Conservation (phyloP, 2,329 filamentous ascomycete genomes). For the Fusarium pilosicola region DNA sequence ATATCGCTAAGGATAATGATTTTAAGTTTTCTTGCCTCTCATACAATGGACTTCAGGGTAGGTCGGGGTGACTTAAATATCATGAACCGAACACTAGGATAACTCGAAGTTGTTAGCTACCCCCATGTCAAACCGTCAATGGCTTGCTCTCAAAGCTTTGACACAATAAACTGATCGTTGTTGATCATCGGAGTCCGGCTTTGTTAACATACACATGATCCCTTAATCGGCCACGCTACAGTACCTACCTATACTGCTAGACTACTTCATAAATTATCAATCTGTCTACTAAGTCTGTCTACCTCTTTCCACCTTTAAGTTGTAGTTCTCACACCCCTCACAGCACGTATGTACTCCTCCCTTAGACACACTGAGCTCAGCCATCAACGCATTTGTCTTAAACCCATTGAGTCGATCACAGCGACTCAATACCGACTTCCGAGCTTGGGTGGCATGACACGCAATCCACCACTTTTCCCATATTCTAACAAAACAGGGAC, state of each 20-base stretch:
- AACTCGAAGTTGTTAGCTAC: neutral
- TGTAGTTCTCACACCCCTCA: constrained; percentile 4
- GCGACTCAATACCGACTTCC: constrained; percentile 9
- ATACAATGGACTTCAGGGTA: constrained; percentile 1
- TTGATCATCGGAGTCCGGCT: neutral
- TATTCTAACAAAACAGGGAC: neutral
- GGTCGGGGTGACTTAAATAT: neutral
- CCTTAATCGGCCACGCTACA: neutral
- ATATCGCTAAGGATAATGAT: neutral
- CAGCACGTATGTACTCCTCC: neutral
- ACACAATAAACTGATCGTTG: constrained; percentile 8
- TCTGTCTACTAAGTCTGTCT: too few species aligned
- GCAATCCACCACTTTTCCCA: constrained; percentile 5
- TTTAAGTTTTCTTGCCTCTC: neutral
- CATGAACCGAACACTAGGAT: constrained; percentile 21
- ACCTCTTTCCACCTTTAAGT: neutral
- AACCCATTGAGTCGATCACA: constrained; percentile 3
- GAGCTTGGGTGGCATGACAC: constrained; percentile 16
- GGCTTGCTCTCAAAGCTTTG: neutral
- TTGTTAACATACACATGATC: neutral
- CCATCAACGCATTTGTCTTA: constrained; percentile 22
- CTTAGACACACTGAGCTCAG: constrained; percentile 6
- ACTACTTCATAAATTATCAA: neutral
- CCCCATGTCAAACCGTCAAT: neutral
- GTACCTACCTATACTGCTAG: neutral